A percentile compares a stretch with the other conserved stretches of the same genome.
Conservation (phyloP, 2,329 filamentous ascomycete genomes). For the Microdochium paspali region DNA sequence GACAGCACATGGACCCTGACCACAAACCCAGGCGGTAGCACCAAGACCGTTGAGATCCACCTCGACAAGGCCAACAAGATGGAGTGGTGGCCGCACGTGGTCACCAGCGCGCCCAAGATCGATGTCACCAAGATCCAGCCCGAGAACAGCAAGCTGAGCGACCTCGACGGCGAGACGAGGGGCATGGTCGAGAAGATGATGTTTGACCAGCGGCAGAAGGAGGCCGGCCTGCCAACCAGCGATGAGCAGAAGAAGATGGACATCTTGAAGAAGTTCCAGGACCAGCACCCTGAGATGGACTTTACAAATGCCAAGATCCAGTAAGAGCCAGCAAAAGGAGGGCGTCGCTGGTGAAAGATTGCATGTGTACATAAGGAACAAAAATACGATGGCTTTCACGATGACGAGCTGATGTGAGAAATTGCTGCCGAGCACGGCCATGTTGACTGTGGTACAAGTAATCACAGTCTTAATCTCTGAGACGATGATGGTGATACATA, state of each 20-base stretch:
- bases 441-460: too few species aligned
- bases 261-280: slow-evolving; percentile 86
- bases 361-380: too few species aligned
- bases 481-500: too few species aligned
- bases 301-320: slow-evolving; percentile 61
- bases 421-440: too few species aligned
- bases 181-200: slow-evolving; percentile 99
- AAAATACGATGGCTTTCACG: slow-evolving; percentile 1
- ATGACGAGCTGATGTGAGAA: too few species aligned
- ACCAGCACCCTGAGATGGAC: slow-evolving; percentile 64
- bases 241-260: slow-evolving; percentile 96
- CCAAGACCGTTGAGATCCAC: slow-evolving; percentile 64
- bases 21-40: slow-evolving; percentile 54
- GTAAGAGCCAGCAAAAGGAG: slow-evolving; percentile 17
- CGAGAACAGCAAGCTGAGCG: slow-evolving; percentile 82
- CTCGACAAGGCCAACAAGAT: slow-evolving; percentile 95
- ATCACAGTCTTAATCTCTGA: too few species aligned
- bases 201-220: slow-evolving; percentile 97
- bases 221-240: slow-evolving; percentile 76
- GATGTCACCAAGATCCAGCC: slow-evolving; percentile 93
- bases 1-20: slow-evolving; percentile 93
- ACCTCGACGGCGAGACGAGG: slow-evolving; percentile 89
- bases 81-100: slow-evolving; percentile 96
- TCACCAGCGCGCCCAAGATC: slow-evolving; percentile 79
- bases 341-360: too few species aligned